Conservation (phyloP, 2,329 filamentous ascomycete genomes). For the Diaporthe ampelina region DNA sequence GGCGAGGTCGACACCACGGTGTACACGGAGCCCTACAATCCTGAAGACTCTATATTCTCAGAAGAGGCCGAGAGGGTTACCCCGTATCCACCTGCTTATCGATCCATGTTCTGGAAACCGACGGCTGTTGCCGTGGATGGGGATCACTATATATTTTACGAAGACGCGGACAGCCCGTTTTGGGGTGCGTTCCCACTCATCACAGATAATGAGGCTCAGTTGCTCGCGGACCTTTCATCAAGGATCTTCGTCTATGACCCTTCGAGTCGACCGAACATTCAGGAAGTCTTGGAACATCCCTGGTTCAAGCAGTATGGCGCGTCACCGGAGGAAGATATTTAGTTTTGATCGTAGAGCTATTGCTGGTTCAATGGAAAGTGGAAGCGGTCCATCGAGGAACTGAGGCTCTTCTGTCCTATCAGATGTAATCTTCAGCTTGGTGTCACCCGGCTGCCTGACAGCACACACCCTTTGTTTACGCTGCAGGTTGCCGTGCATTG, state of each 20-base stretch:
- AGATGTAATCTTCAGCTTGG: too few species aligned
- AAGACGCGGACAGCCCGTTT: neutral
- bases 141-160: neutral
- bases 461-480: too few species aligned
- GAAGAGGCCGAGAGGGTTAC: neutral
- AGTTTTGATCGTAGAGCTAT: too few species aligned
- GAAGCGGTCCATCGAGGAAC: too few species aligned
- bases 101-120: neutral
- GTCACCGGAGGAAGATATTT: neutral
- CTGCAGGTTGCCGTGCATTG: too few species aligned
- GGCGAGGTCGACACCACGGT: neutral
- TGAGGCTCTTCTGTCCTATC: too few species aligned
- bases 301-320: neutral
- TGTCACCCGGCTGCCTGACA: too few species aligned
- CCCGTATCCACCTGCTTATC: neutral
- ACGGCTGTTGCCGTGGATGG: neutral
- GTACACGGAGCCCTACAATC: neutral
- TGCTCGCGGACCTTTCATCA: slow-evolving; percentile 1
- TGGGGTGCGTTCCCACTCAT: slow-evolving; percentile 16
- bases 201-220: neutral
- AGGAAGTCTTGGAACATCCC: neutral
- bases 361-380: too few species aligned
- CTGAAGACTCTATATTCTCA: neutral
- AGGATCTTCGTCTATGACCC: slow-evolving; percentile 23
- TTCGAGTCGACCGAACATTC: neutral